phyloP scores from a whole-genome alignment of 2,329 filamentous ascomycete species.

The Arthrinium puccinioides region DNA sequence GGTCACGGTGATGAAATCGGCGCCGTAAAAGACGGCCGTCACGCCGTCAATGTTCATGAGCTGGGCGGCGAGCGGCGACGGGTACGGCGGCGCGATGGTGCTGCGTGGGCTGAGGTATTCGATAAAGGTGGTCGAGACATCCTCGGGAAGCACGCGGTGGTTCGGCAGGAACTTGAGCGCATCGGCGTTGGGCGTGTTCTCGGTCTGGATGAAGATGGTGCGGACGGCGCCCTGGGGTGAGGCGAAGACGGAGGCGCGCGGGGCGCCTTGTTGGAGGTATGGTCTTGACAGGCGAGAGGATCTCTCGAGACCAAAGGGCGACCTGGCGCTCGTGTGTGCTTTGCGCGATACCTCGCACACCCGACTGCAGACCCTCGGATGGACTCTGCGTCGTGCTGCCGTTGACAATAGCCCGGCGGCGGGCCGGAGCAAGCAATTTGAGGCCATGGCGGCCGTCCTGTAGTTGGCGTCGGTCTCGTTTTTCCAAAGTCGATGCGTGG shows the following conservation, averaged over 20 bases:
- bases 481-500: too few relatives aligned
- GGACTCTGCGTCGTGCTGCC: conserved; percentile 8
- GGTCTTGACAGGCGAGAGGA: too few relatives aligned
- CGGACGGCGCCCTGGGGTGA: conserved; percentile 33
- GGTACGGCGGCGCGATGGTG: conserved; percentile 81
- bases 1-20: conserved; percentile 94
- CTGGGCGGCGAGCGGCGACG: conserved; percentile 83
- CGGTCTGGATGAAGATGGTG: conserved; percentile 96
- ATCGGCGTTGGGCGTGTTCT: conserved; percentile 89
- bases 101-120: conserved; percentile 88
- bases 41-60: conserved; percentile 92
- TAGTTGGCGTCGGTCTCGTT: not conserved
- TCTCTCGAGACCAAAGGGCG: too few relatives aligned
- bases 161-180: conserved; percentile 96
- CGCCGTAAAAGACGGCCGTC: conserved; percentile 88
- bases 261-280: conserved; percentile 18
- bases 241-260: conserved; percentile 7
- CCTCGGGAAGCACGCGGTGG: conserved; percentile 70
- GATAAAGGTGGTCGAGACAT: conserved; percentile 67
- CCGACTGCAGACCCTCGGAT: conserved; percentile 13
- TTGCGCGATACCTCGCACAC: conserved; percentile 13
- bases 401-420: conserved; percentile 15
- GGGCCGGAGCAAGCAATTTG: conserved; percentile 18
- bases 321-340: conserved; percentile 19
- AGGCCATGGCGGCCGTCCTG: conserved; percentile 3